These are phyloP conservation scores for Bipolaris cookei DNA, from an alignment of 2,329 filamentous ascomycete genomes.

Conservation along the genomic window DNA sequence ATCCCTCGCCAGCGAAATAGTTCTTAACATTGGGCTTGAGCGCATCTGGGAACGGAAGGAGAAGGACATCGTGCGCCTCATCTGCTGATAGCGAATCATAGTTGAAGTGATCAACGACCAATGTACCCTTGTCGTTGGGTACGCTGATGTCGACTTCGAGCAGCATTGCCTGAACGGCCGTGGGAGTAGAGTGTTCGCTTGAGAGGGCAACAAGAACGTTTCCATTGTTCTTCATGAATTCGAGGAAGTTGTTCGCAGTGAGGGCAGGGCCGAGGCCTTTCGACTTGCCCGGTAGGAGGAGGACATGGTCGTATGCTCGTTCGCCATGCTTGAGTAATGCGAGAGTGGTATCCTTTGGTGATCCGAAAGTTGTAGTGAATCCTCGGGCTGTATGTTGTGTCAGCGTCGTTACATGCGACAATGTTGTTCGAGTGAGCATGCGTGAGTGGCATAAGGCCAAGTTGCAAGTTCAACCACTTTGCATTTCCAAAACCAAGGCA, in stretches of 20 bases:
- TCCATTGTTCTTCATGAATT: slow-evolving; percentile 90
- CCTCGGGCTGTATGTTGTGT: slow-evolving; percentile 69
- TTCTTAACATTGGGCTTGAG: slow-evolving; percentile 73
- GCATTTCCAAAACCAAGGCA: not conserved
- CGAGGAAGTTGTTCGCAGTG: slow-evolving; percentile 82
- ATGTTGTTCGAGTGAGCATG: slow-evolving; percentile 3
- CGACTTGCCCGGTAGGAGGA: slow-evolving; percentile 85
- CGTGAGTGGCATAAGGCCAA: slow-evolving; percentile 5
- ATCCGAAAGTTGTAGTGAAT: slow-evolving; percentile 80
- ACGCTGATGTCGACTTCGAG: slow-evolving; percentile 87
- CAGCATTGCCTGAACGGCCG: slow-evolving; percentile 77
- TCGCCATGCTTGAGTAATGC: slow-evolving; percentile 85
- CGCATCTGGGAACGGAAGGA: slow-evolving; percentile 72
- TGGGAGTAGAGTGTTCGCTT: slow-evolving; percentile 71
- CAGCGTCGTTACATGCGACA: slow-evolving; percentile 1
- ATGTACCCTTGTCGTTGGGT: slow-evolving; percentile 81
- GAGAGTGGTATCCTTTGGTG: slow-evolving; percentile 61
- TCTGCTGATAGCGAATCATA: slow-evolving; percentile 78
- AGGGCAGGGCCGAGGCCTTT: slow-evolving; percentile 92
- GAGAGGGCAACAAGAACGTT: slow-evolving; percentile 90
- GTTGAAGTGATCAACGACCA: slow-evolving; percentile 95
- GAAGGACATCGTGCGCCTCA: slow-evolving; percentile 86
- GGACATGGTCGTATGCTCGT: slow-evolving; percentile 86
- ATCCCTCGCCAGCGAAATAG: slow-evolving; percentile 73
- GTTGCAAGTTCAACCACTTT: slow-evolving; percentile 20